Evolutionary conservation across 2,329 filamentous ascomycete genomes (phyloP).

Genomic region (Canariomyces notabilis): DNA sequence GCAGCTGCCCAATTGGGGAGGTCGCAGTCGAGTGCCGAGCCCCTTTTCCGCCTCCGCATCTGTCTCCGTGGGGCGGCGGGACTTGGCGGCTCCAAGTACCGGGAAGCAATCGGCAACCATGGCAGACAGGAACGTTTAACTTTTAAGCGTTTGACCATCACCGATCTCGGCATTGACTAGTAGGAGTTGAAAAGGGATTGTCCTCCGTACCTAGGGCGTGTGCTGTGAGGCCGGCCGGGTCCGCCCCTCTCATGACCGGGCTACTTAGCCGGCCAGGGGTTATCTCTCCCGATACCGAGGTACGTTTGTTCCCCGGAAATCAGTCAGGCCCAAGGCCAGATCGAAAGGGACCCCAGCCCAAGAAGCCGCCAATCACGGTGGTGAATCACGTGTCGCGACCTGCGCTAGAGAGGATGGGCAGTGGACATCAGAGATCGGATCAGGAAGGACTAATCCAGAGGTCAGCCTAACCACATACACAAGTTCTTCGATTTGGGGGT

Average conservation of each 20-base stretch:
- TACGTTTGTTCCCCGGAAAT: too few species aligned
- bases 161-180: neutral
- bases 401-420: neutral
- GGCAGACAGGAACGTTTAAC: neutral
- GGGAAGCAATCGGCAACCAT: neutral
- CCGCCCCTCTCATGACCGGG: too few species aligned
- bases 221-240: too few species aligned
- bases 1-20: slow-evolving; percentile 23
- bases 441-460: too few species aligned
- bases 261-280: too few species aligned
- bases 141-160: neutral
- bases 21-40: slow-evolving; percentile 17
- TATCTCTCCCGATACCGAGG: too few species aligned
- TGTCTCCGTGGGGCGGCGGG: slow-evolving; percentile 1
- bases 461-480: too few species aligned
- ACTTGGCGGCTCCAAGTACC: slow-evolving; percentile 7
- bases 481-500: too few species aligned
- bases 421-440: neutral
- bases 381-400: neutral
- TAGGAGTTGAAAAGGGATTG: too few species aligned
- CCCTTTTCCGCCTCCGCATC: neutral
- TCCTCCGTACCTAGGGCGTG: too few species aligned
- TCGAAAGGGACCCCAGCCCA: too few species aligned
- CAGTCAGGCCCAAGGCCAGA: too few species aligned
- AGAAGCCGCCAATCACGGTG: neutral